Evolutionary conservation across 441 rosid genomes (phyloP).

Genomic region (Heliophila coronopifolia): DNA sequence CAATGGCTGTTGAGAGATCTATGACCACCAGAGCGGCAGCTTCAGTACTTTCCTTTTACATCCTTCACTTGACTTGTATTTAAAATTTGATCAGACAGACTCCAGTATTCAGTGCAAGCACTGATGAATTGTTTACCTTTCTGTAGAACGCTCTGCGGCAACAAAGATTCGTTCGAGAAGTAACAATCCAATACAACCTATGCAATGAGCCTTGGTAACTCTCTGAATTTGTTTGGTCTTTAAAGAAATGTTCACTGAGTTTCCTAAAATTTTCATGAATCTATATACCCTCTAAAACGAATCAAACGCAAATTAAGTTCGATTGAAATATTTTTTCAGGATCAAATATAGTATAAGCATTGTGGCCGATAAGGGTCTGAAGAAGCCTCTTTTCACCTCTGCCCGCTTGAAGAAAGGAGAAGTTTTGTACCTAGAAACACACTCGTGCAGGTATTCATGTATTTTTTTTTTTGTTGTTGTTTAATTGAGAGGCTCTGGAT

Average conservation of each 20-base stretch:
- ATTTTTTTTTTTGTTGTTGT: neutral
- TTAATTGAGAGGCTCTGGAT: no score
- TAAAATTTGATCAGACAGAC: no score
- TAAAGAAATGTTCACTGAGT: no score
- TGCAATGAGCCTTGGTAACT: slow-evolving; percentile 98
- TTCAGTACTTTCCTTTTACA: slow-evolving; percentile 49
- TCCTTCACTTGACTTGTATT: no score
- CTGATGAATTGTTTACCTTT: slow-evolving; percentile 21
- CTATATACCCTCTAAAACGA: neutral
- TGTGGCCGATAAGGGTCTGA: slow-evolving; percentile 95
- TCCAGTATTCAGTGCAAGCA: no score
- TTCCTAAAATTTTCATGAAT: slow-evolving; percentile 5
- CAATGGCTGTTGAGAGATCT: slow-evolving; percentile 93
- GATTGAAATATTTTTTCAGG: slow-evolving; percentile 42
- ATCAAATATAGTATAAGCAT: slow-evolving; percentile 92
- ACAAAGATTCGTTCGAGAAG: slow-evolving; percentile 95
- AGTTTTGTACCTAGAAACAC: slow-evolving; percentile 87
- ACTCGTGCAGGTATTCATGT: slow-evolving; percentile 71
- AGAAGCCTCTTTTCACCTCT: slow-evolving; percentile 87
- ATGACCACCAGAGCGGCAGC: slow-evolving; percentile 99
- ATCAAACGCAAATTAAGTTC: neutral
- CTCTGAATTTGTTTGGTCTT: no score
- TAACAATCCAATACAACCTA: slow-evolving; percentile 93
- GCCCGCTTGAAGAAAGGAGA: slow-evolving; percentile 98
- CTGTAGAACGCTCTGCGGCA: slow-evolving; percentile 91